phyloP scores from a whole-genome alignment of 768 basidiomycete genomes.

The Cyclocybe cylindracea region DNA sequence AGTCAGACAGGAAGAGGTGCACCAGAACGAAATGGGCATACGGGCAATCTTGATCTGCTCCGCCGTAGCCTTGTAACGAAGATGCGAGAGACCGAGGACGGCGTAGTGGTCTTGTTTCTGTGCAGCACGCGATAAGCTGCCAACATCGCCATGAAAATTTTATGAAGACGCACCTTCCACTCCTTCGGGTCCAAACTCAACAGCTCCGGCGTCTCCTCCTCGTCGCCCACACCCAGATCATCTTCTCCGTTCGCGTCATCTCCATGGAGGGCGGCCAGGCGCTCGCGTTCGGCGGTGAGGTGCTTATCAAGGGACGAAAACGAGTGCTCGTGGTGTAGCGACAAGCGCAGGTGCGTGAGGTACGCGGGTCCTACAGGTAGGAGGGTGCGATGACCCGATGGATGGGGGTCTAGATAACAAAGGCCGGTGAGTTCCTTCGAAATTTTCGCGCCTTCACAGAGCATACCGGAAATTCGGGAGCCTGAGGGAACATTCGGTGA shows the following conservation, averaged over 20 bases:
- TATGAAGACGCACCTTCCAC: constrained; percentile 76
- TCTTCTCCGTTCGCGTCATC: constrained; percentile 54
- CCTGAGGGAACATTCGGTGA: constrained; percentile 23
- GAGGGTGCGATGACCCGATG: constrained; percentile 46
- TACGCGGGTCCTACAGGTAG: constrained; percentile 90
- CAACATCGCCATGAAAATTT: neutral
- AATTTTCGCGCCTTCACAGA: neutral
- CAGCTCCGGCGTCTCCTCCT: constrained; percentile 74
- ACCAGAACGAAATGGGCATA: constrained; percentile 53
- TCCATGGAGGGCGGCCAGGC: constrained; percentile 51
- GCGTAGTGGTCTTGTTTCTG: constrained; percentile 99
- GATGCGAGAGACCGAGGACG: constrained; percentile 90
- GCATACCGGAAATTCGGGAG: constrained; percentile 29
- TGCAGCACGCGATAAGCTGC: neutral
- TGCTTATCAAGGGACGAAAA: constrained; percentile 84
- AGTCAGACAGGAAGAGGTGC: neutral
- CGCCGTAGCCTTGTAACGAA: constrained; percentile 82
- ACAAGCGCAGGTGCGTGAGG: constrained; percentile 77
- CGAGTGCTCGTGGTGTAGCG: constrained; percentile 71
- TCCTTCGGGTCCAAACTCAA: constrained; percentile 90
- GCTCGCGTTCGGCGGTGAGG: constrained; percentile 42
- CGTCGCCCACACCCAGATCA: constrained; percentile 92
- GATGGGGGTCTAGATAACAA: constrained; percentile 30
- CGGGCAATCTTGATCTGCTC: constrained; percentile 97
- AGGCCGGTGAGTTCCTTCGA: neutral